A percentile compares a stretch with the other conserved stretches of the same genome.
Conservation (phyloP, 768 basidiomycete species). For the Leccinum boreale region DNA sequence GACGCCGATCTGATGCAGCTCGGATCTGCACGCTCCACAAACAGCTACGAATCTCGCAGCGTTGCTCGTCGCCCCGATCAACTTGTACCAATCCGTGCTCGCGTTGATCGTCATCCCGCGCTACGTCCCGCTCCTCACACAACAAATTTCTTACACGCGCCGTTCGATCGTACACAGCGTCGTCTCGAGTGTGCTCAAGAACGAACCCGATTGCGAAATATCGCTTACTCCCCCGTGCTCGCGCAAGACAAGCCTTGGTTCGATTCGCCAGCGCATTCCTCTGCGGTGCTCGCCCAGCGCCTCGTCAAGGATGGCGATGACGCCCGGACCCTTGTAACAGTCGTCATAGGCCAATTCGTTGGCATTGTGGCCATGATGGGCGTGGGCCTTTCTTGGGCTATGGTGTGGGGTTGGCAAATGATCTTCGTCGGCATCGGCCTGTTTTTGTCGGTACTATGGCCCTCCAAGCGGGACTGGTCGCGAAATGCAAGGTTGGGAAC, state of each 20-base stretch:
- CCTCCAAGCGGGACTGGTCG: conserved; percentile 68
- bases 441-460: conserved; percentile 77
- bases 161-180: too few relatives aligned
- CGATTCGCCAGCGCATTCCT: conserved; percentile 59
- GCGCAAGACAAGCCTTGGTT: conserved; percentile 87
- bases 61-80: too few relatives aligned
- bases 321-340: conserved; percentile 69
- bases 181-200: too few relatives aligned
- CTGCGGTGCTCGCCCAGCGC: conserved; percentile 49
- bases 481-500: conserved; percentile 70
- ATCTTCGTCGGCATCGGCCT: conserved; percentile 88
- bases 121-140: too few relatives aligned
- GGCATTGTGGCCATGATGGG: conserved; percentile 48
- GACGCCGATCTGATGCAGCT: too few relatives aligned
- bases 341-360: conserved; percentile 65
- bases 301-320: conserved; percentile 86
- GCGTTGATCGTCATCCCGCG: too few relatives aligned
- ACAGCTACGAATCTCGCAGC: too few relatives aligned
- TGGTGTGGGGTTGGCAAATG: conserved; percentile 86
- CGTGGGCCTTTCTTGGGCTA: conserved; percentile 86
- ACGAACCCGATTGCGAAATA: conserved; percentile 51
- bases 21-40: too few relatives aligned
- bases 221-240: conserved; percentile 57
- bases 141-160: too few relatives aligned
- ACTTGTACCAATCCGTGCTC: too few relatives aligned